Percentiles rank a stretch among this genome's conserved stretches.
Evolutionary conservation across 2,329 filamentous ascomycete species (phyloP).

Genomic region (Akanthomyces muscarius): DNA sequence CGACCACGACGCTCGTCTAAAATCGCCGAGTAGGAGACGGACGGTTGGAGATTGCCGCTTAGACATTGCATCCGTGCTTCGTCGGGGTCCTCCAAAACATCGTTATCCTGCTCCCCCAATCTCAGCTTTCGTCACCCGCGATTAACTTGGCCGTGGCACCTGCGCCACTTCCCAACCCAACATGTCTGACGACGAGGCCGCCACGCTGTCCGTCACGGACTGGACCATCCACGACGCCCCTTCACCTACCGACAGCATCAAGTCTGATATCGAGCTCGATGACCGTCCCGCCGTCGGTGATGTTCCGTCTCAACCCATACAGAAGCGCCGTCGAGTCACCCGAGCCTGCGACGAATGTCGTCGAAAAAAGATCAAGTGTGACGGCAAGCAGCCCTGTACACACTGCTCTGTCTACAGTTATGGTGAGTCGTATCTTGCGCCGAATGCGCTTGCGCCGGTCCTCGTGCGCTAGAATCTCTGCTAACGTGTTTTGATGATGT

Average conservation of each 20-base stretch:
- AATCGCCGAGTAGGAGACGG: conserved; percentile 10
- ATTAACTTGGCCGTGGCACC: conserved; percentile 18
- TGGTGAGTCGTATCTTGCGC: conserved; percentile 54
- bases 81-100: neutral
- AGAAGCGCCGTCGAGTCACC: conserved; percentile 74
- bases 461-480: neutral
- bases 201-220: conserved; percentile 31
- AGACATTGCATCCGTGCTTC: conserved; percentile 8
- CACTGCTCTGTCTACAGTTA: conserved; percentile 99
- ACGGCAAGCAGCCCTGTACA: conserved; percentile 83
- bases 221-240: conserved; percentile 35
- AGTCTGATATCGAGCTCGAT: conserved; percentile 41
- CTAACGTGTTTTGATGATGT: neutral
- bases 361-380: conserved; percentile 83
- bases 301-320: conserved; percentile 53
- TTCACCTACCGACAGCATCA: conserved; percentile 41
- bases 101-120: conserved; percentile 2
- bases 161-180: conserved; percentile 26
- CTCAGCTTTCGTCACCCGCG: neutral
- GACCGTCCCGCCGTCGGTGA: conserved; percentile 27
- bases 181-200: conserved; percentile 43
- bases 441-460: neutral
- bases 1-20: conserved; percentile 1
- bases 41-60: conserved; percentile 6
- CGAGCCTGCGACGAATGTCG: conserved; percentile 79